A percentile compares a stretch with the other conserved stretches of the same genome.
These are phyloP conservation scores for Teratosphaeria pseudoeucalypti DNA, from an alignment of 2,329 filamentous ascomycete species.

Conservation along the genomic window DNA sequence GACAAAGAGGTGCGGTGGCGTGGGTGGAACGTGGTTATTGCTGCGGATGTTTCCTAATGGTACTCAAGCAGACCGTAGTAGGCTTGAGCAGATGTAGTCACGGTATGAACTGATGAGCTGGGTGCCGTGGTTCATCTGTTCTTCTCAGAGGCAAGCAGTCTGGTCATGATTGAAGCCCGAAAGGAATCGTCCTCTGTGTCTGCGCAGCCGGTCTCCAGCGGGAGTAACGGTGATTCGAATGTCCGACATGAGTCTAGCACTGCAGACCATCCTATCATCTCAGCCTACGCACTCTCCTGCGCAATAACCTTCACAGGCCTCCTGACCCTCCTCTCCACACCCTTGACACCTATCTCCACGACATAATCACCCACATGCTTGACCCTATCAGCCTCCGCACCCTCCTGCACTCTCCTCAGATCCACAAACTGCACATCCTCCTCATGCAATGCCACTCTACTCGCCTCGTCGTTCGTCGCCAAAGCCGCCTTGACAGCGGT, in stretches of 20 bases:
- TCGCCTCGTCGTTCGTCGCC: conserved; percentile 42
- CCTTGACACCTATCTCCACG: conserved; percentile 42
- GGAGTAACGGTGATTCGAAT: not conserved
- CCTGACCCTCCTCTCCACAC: conserved; percentile 31
- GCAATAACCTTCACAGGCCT: conserved; percentile 33
- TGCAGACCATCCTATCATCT: not conserved
- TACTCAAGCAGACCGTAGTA: not conserved
- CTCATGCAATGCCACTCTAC: conserved; percentile 38
- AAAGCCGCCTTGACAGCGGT: conserved; percentile 39
- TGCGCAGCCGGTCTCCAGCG: not conserved
- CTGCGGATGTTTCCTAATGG: not conserved
- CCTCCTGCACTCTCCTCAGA: conserved; percentile 17
- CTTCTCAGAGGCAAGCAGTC: not conserved
- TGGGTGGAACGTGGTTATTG: not conserved
- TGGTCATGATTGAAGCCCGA: not conserved
- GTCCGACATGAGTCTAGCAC: not conserved
- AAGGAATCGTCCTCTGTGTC: not conserved
- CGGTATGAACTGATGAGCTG: not conserved
- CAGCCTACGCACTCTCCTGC: conserved; percentile 18
- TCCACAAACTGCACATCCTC: conserved; percentile 42
- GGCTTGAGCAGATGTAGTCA: not conserved
- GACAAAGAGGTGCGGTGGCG: not conserved
- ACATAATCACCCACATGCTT: conserved; percentile 45
- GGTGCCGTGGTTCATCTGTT: not conserved
- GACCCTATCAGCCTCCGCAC: conserved; percentile 32